Evolutionary conservation across 306 rosid genomes (phyloP), one percentile per base, ranked within the genome.

Genomic region (Gillenia trifoliata): DNA sequence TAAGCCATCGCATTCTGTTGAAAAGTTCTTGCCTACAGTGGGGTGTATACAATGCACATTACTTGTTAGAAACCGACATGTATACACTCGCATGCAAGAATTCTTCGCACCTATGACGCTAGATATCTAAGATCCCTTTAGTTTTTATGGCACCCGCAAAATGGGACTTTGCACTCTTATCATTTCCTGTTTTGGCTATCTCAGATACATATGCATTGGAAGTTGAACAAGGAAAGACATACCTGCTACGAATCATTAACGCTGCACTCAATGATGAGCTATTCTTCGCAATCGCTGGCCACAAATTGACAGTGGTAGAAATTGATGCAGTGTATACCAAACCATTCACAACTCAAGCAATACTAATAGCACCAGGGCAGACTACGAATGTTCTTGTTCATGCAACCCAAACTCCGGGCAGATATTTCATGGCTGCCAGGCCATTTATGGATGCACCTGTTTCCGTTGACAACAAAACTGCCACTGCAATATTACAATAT

Each of bases 191-290:
- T 64, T 40, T 41, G 3, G 6, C 60, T 11, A 25, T 64, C 25
- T 3, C 55, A 73, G 82, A 82, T 68, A 82, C 85, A 5, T 78
- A 41, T 69, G 80, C 74, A 20, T 31, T 82, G 73, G 76, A 78
- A 65, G 82, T 82, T 69, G 85, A 74, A 17, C 74, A 82, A 30
- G 79, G 80, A 7, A 82, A 78, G 71, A 64, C 74, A 2, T 78
- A 82, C 67, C 79, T 82, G 3, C 36, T 82, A 29, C 62, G 82
- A 40, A 78, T 82, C 56, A 31, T 78, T 73, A 78, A 78, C 34
- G 82, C 79, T 73, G 85, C 85, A 40, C 79, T 82, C 16, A 82
- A 82, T 67, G 85, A 82, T 43, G 85, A 78, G 56, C 70, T 82
- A 22, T 78, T 82, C 75, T 82, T 82, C 17, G 85, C 74, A 52